A percentile compares a stretch with the other conserved stretches of the same genome.
phyloP scores from a whole-genome alignment of 441 rosid genomes.

The Lagerstroemia fauriei region DNA sequence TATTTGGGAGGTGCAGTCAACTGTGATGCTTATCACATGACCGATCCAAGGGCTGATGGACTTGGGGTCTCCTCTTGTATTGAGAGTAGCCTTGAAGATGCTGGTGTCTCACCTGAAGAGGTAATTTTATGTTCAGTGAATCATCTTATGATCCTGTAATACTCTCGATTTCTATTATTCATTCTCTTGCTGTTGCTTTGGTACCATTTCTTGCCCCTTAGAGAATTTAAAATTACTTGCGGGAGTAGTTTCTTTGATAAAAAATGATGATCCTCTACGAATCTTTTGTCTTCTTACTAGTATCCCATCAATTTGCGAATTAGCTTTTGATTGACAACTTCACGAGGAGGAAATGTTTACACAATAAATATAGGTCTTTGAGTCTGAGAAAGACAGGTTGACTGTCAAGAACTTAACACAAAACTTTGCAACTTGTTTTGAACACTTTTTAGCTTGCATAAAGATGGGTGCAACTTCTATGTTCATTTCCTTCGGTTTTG shows the following conservation, averaged over 20 bases:
- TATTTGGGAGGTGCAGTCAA: constrained; percentile 95
- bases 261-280: too few species aligned
- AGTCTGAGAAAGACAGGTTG: too few species aligned
- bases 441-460: not conserved
- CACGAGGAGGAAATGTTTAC: too few species aligned
- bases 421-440: too few species aligned
- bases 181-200: not conserved
- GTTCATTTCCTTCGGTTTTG: not conserved
- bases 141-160: not conserved
- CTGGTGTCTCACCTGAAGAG: constrained; percentile 96
- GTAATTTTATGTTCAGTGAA: constrained; percentile 33
- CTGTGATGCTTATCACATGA: constrained; percentile 98
- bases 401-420: too few species aligned
- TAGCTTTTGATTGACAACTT: too few species aligned
- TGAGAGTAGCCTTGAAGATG: constrained; percentile 90
- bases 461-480: not conserved
- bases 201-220: not conserved
- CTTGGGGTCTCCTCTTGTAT: constrained; percentile 98
- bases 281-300: too few species aligned
- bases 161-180: not conserved
- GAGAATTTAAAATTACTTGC: too few species aligned
- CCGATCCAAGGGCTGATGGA: constrained; percentile 97
- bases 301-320: too few species aligned
- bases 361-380: too few species aligned
- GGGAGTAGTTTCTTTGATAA: too few species aligned